These are phyloP conservation scores for Suhomyces terraborum DNA, from an alignment of 1,139 yeast species.

Conservation along the genomic window DNA sequence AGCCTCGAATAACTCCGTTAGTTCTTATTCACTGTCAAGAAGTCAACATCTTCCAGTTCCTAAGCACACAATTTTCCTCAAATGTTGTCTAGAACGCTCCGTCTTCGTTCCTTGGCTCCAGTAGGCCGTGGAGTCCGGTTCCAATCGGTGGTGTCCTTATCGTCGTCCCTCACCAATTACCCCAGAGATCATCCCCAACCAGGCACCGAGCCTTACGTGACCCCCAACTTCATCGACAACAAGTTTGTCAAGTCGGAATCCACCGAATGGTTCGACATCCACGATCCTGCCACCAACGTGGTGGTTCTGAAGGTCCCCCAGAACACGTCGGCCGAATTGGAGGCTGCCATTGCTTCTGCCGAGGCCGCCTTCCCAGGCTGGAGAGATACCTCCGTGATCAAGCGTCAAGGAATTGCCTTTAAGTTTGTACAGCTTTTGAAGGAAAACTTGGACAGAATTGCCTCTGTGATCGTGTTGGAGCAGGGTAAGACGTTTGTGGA, in stretches of 20 bases:
- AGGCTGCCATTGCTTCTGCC: conserved; percentile 67
- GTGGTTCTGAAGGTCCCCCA: conserved; percentile 74
- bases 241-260: conserved; percentile 58
- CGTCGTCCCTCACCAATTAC: conserved; percentile 36
- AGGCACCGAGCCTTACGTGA: conserved; percentile 47
- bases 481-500: conserved; percentile 82
- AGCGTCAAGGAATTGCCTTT: conserved; percentile 77
- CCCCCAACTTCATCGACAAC: conserved; percentile 62
- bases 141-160: conserved; percentile 29
- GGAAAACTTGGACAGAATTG: conserved; percentile 69
- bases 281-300: conserved; percentile 74
- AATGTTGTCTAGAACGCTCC: conserved; percentile 16
- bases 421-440: conserved; percentile 68
- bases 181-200: conserved; percentile 51
- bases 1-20: background rate
- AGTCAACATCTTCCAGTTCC: conserved; percentile 9
- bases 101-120: conserved; percentile 8
- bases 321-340: conserved; percentile 66
- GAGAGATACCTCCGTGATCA: conserved; percentile 61
- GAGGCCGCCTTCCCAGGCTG: conserved; percentile 60
- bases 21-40: conserved; percentile 14
- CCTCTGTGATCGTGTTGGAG: conserved; percentile 71
- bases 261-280: conserved; percentile 66
- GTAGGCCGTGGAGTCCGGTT: conserved; percentile 18
- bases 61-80: no score